A percentile compares a stretch with the other conserved stretches of the same genome.
These are phyloP conservation scores for Euclidium syriacum DNA, from an alignment of 345 rosid genomes.

Conservation along the genomic window DNA sequence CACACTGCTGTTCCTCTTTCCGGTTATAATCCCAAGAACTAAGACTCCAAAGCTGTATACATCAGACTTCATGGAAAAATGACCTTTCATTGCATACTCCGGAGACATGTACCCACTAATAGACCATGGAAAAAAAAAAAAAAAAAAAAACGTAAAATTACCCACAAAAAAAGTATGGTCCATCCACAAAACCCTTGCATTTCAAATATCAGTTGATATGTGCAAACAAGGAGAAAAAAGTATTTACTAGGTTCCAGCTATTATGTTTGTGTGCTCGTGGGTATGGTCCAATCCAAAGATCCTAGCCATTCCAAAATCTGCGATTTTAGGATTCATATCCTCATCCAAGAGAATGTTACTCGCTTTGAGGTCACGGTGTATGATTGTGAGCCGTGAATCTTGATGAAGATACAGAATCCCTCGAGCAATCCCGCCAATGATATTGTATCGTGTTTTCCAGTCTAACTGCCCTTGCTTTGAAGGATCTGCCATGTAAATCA, in stretches of 20 bases:
- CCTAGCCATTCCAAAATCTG: conserved; percentile 16
- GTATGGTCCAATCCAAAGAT: not conserved
- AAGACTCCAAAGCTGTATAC: conserved; percentile 24
- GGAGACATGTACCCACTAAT: conserved; percentile 31
- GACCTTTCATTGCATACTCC: conserved; percentile 13
- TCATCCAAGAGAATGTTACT: conserved; percentile 17
- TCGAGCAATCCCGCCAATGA: conserved; percentile 8
- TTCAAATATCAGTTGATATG: too few relatives aligned
- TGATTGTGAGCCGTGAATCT: conserved; percentile 17
- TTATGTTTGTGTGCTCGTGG: not conserved
- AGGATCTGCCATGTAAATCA: not conserved
- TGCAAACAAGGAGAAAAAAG: too few relatives aligned
- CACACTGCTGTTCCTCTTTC: conserved; percentile 9
- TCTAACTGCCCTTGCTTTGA: not conserved
- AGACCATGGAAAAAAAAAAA: too few relatives aligned
- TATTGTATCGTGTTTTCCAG: not conserved
- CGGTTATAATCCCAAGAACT: conserved; percentile 13
- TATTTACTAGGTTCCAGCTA: not conserved
- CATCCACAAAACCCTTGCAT: too few relatives aligned
- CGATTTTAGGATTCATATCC: conserved; percentile 2
- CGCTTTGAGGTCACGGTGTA: conserved; percentile 17
- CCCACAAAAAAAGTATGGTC: too few relatives aligned
- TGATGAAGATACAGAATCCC: conserved; percentile 19
- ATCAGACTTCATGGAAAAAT: conserved; percentile 21
- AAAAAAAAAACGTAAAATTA: not conserved